Evolutionary conservation across 768 basidiomycete species (phyloP).

Genomic region (Termitomyces sp.): DNA sequence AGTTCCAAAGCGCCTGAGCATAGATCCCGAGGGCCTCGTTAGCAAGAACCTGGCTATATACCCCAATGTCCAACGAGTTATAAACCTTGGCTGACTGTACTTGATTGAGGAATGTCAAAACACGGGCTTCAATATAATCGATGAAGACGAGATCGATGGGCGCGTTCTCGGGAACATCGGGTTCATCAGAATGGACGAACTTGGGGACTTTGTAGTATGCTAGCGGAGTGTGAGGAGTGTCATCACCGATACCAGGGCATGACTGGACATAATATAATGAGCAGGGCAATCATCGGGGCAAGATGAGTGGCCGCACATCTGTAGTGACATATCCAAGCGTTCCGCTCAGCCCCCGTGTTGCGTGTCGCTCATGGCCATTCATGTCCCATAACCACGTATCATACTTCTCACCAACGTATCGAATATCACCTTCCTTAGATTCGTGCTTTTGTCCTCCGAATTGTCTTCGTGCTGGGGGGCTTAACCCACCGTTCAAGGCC

Average conservation of each 20-base stretch:
- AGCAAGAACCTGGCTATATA: slow-evolving; percentile 48
- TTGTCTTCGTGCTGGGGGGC: neutral
- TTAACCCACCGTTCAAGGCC: slow-evolving; percentile 37
- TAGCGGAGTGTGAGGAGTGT: slow-evolving; percentile 57
- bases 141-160: slow-evolving; percentile 73
- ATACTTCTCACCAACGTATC: slow-evolving; percentile 7
- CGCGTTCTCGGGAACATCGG: slow-evolving; percentile 41
- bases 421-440: slow-evolving; percentile 7
- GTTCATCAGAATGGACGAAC: slow-evolving; percentile 54
- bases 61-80: slow-evolving; percentile 42
- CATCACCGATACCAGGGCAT: slow-evolving; percentile 75
- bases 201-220: slow-evolving; percentile 49
- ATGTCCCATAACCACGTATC: slow-evolving; percentile 55
- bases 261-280: slow-evolving; percentile 28
- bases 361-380: slow-evolving; percentile 36
- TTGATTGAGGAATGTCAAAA: slow-evolving; percentile 51
- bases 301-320: slow-evolving; percentile 2
- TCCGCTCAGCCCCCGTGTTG: slow-evolving; percentile 42
- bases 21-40: slow-evolving; percentile 52
- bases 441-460: slow-evolving; percentile 27
- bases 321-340: slow-evolving; percentile 75
- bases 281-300: neutral
- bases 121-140: slow-evolving; percentile 53
- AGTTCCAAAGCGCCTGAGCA: slow-evolving; percentile 46
- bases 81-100: slow-evolving; percentile 47